Evolutionary conservation across 192 early-diverging fungal genomes (phyloP).

Genomic region (Martensiomyces pterosporus): DNA sequence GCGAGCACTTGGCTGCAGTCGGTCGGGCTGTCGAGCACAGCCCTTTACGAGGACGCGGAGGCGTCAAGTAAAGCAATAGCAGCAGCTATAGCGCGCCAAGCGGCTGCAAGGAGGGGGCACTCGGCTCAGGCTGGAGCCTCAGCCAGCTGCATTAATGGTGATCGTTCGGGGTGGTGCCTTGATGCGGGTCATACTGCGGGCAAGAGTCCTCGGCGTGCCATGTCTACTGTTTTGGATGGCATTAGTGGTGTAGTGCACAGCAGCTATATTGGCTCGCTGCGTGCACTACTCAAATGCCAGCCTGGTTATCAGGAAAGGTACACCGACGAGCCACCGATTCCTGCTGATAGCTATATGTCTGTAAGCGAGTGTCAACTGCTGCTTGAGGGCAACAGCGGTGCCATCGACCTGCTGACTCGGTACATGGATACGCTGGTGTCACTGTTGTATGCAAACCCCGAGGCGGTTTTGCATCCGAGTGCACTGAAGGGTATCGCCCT

Average conservation of each 20-base stretch:
- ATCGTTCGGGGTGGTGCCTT: too few relatives aligned
- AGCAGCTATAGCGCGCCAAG: too few relatives aligned
- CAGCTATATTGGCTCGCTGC: conserved; percentile 9
- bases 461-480: not conserved
- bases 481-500: conserved; percentile 7
- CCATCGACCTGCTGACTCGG: conserved; percentile 27
- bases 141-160: not conserved
- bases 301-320: too few relatives aligned
- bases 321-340: too few relatives aligned
- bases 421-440: conserved; percentile 1
- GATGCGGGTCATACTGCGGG: too few relatives aligned
- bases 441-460: conserved; percentile 1
- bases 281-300: not conserved
- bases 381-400: conserved; percentile 13
- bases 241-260: too few relatives aligned
- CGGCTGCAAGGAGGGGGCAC: too few relatives aligned
- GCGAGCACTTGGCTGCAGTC: conserved; percentile 8
- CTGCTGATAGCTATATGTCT: too few relatives aligned
- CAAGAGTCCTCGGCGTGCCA: too few relatives aligned
- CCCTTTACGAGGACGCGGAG: not conserved
- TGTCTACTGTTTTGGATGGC: too few relatives aligned
- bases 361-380: conserved; percentile 7
- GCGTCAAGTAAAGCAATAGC: not conserved
- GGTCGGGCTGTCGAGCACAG: not conserved
- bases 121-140: too few relatives aligned